These are phyloP conservation scores for Clavispora santaluciae DNA, from an alignment of 805 yeast species.

Conservation along the genomic window DNA sequence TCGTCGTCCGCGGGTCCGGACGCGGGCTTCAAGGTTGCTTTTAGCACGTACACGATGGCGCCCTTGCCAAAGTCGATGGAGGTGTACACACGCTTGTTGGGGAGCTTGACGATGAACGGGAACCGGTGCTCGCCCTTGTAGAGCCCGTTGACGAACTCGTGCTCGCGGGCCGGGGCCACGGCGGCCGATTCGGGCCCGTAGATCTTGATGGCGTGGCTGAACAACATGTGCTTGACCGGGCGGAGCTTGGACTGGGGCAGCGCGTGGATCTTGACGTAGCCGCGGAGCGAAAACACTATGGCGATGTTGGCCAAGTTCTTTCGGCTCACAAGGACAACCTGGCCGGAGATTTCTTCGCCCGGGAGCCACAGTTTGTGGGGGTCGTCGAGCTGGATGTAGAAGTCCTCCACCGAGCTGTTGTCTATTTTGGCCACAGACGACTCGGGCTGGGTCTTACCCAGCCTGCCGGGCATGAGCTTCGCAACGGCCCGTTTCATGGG, in stretches of 20 bases:
- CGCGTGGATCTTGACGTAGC: constrained; percentile 52
- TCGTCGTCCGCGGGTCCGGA: constrained; percentile 9
- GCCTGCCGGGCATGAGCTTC: constrained; percentile 32
- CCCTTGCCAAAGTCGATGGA: constrained; percentile 83
- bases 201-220: constrained; percentile 53
- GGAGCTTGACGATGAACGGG: constrained; percentile 81
- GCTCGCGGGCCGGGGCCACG: constrained; percentile 2
- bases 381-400: constrained; percentile 64
- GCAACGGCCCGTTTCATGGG: constrained; percentile 50
- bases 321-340: constrained; percentile 51
- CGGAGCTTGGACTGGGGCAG: constrained; percentile 50
- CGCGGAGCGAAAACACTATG: constrained; percentile 50
- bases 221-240: constrained; percentile 47
- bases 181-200: constrained; percentile 40
- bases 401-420: constrained; percentile 49
- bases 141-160: constrained; percentile 42
- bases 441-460: constrained; percentile 7
- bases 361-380: constrained; percentile 79
- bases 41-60: constrained; percentile 62
- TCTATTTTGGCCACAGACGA: constrained; percentile 24
- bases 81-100: constrained; percentile 65
- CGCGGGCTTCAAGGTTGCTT: constrained; percentile 37
- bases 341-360: constrained; percentile 69
- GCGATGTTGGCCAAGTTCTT: constrained; percentile 51
- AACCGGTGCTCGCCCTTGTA: constrained; percentile 82